Evolutionary conservation across 139 green algal species (phyloP).

Genomic region (Tetratostichococcus sp.): DNA sequence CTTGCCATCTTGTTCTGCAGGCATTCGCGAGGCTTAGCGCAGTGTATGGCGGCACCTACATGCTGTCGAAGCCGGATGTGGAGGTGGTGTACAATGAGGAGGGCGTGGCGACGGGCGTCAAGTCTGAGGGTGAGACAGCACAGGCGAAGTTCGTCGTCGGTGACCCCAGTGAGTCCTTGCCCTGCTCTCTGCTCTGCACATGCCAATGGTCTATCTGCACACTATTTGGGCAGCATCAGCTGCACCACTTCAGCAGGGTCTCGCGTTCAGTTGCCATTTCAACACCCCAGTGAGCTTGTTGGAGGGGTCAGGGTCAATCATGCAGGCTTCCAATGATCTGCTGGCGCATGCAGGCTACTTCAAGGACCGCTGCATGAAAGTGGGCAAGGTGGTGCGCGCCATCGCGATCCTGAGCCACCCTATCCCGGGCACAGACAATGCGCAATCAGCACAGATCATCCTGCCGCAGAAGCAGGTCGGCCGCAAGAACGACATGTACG

Average conservation of each 20-base stretch:
- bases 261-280: too few species aligned
- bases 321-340: too few species aligned
- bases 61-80: slow-evolving; percentile 88
- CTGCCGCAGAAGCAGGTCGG: slow-evolving; percentile 94
- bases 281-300: too few species aligned
- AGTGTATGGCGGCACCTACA: slow-evolving; percentile 98
- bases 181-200: too few species aligned
- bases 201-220: too few species aligned
- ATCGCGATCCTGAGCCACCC: slow-evolving; percentile 93
- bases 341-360: background rate
- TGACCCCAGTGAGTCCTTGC: slow-evolving; percentile 65
- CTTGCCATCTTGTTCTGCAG: slow-evolving; percentile 36
- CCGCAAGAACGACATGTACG: slow-evolving; percentile 90
- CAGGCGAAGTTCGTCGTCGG: slow-evolving; percentile 91
- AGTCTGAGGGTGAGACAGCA: slow-evolving; percentile 77
- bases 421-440: slow-evolving; percentile 92
- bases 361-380: background rate
- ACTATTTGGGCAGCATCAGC: too few species aligned
- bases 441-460: slow-evolving; percentile 91
- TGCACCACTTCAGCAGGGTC: too few species aligned
- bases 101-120: slow-evolving; percentile 80
- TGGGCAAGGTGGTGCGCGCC: slow-evolving; percentile 77
- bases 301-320: too few species aligned
- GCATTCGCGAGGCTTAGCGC: slow-evolving; percentile 92
- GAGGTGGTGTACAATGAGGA: slow-evolving; percentile 75